A percentile compares a stretch with the other conserved stretches of the same genome.
These are phyloP conservation scores for Xerocomellus chrysenteron DNA, from an alignment of 768 basidiomycete genomes.

Conservation along the genomic window DNA sequence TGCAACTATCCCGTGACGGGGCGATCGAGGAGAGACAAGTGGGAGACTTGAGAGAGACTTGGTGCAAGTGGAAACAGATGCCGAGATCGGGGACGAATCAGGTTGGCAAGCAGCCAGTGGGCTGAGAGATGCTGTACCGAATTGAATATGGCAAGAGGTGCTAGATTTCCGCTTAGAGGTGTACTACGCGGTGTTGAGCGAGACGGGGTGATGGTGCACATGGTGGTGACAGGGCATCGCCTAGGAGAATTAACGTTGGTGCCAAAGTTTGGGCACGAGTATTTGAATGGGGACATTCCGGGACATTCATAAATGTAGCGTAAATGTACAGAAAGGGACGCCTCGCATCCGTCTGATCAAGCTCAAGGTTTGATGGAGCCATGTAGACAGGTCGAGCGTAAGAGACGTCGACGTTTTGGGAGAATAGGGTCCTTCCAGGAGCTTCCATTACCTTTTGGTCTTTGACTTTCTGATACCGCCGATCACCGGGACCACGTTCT, in stretches of 20 bases:
- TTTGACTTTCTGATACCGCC: constrained; percentile 18
- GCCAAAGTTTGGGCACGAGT: not conserved
- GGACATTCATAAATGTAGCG: constrained; percentile 2
- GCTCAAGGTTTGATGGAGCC: constrained; percentile 28
- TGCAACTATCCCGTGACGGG: not conserved
- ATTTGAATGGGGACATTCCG: constrained; percentile 1
- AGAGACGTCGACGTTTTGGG: constrained; percentile 3
- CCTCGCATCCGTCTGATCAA: constrained; percentile 12
- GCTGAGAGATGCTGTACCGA: not conserved
- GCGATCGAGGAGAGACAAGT: not conserved
- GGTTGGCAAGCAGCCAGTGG: not conserved
- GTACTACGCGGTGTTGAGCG: not conserved
- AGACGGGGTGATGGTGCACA: constrained; percentile 1
- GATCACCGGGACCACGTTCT: constrained; percentile 12
- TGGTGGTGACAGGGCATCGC: constrained; percentile 8
- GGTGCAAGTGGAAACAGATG: not conserved
- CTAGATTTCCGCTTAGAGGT: not conserved
- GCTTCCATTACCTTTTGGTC: constrained; percentile 19
- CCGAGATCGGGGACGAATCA: constrained; percentile 9
- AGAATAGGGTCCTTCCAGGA: constrained; percentile 1
- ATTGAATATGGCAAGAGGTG: not conserved
- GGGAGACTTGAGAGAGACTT: not conserved
- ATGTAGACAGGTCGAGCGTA: constrained; percentile 1
- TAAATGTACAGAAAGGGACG: constrained; percentile 2
- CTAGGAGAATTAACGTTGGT: constrained; percentile 21